These are phyloP conservation scores for Globisporangium takayamanum DNA, from an alignment of 352 stramenopile species.

Conservation along the genomic window DNA sequence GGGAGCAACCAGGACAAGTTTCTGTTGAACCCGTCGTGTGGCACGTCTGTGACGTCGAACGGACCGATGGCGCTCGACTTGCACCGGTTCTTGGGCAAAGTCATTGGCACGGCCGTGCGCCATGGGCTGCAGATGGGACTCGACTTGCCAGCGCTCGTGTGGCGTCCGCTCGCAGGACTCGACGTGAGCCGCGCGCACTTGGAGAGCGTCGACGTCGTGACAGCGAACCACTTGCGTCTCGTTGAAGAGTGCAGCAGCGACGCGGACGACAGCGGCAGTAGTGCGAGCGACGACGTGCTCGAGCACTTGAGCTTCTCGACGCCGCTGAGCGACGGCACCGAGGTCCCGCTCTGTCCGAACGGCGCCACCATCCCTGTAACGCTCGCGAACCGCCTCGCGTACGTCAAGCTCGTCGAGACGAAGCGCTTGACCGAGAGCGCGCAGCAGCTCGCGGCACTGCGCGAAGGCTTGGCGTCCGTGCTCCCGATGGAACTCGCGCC, in stretches of 20 bases:
- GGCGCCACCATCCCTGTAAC: slow-evolving; percentile 70
- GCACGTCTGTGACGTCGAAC: slow-evolving; percentile 74
- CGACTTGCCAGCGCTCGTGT: slow-evolving; percentile 84
- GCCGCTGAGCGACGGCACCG: slow-evolving; percentile 71
- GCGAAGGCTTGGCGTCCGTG: slow-evolving; percentile 89
- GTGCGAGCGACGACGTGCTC: slow-evolving; percentile 21
- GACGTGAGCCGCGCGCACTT: slow-evolving; percentile 71
- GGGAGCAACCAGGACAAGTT: slow-evolving; percentile 92
- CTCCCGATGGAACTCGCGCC: slow-evolving; percentile 95
- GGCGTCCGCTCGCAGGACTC: slow-evolving; percentile 76
- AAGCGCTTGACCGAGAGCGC: slow-evolving; percentile 73
- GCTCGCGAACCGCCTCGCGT: slow-evolving; percentile 45
- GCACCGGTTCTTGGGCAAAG: slow-evolving; percentile 94
- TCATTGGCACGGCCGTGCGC: slow-evolving; percentile 93
- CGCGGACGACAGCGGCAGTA: slow-evolving; percentile 26
- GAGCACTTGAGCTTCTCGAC: slow-evolving; percentile 76
- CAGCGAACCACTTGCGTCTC: slow-evolving; percentile 55
- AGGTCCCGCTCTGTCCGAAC: slow-evolving; percentile 58
- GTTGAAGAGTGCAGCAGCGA: slow-evolving; percentile 48
- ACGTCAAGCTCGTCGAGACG: slow-evolving; percentile 63
- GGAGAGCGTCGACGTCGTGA: slow-evolving; percentile 72
- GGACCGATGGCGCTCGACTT: slow-evolving; percentile 90
- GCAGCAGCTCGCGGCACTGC: slow-evolving; percentile 69
- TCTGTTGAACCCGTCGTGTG: slow-evolving; percentile 79
- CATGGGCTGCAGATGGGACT: slow-evolving; percentile 94